Conservation (phyloP, 2,329 filamentous ascomycete species). For the Verticillium isaacii region DNA sequence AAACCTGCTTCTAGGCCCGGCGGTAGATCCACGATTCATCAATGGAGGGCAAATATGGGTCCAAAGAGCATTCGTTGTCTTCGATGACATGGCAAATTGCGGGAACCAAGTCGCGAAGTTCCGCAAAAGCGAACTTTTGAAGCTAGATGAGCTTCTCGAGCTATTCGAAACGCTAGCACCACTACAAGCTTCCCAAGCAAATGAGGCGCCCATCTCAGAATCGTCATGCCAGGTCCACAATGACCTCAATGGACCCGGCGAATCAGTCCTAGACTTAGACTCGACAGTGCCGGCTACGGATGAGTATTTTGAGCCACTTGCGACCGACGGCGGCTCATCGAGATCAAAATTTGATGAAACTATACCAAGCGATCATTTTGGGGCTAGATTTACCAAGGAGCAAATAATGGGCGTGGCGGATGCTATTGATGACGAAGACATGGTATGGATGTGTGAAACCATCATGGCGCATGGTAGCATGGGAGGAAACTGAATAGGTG, state of each 20-base stretch:
- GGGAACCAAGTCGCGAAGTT: conserved; percentile 42
- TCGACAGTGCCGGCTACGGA: conserved; percentile 11
- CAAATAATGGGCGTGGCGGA: conserved; percentile 43
- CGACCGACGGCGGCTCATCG: neutral
- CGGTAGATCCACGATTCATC: conserved; percentile 27
- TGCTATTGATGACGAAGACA: conserved; percentile 37
- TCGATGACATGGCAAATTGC: conserved; percentile 40
- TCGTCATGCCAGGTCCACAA: neutral
- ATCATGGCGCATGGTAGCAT: conserved; percentile 38
- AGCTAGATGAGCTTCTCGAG: conserved; percentile 34
- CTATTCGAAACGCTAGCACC: conserved; percentile 16
- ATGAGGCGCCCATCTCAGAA: neutral
- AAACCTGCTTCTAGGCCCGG: conserved; percentile 31
- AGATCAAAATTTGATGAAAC: neutral
- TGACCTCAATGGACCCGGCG: neutral
- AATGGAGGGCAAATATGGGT: conserved; percentile 31
- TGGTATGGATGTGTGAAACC: conserved; percentile 41
- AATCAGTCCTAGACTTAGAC: neutral
- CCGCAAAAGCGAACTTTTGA: conserved; percentile 37
- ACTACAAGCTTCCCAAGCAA: neutral
- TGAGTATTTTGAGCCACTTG: conserved; percentile 7
- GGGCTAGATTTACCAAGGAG: conserved; percentile 34
- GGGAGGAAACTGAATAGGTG: conserved; percentile 17
- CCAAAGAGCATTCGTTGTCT: conserved; percentile 34
- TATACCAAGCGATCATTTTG: conserved; percentile 8